phyloP scores from a whole-genome alignment of 1,284 basidiomycete species.

The Ustilago cynodontis region DNA sequence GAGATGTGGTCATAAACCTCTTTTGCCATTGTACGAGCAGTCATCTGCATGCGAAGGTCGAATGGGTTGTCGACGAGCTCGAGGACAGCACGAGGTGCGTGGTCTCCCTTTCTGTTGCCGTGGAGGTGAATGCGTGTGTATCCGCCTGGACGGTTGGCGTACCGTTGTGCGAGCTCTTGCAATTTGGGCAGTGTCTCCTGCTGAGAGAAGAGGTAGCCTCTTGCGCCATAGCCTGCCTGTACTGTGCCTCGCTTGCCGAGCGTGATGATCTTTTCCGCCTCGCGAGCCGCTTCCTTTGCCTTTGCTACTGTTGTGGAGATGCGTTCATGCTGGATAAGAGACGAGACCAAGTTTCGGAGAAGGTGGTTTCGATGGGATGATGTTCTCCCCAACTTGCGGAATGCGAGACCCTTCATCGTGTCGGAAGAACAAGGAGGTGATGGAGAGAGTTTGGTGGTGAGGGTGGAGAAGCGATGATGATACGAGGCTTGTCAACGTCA shows the following conservation, averaged over 20 bases:
- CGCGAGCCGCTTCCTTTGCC: slow-evolving; percentile 88
- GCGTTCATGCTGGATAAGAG: slow-evolving; percentile 92
- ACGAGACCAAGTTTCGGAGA: slow-evolving; percentile 84
- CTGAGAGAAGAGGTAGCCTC: slow-evolving; percentile 59
- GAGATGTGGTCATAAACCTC: slow-evolving; percentile 56
- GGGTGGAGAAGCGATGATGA: background rate
- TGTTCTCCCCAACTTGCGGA: slow-evolving; percentile 65
- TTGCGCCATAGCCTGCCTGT: slow-evolving; percentile 51
- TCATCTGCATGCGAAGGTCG: slow-evolving; percentile 77
- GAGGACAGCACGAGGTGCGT: slow-evolving; percentile 90
- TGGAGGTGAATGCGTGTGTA: slow-evolving; percentile 95
- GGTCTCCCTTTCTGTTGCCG: slow-evolving; percentile 89
- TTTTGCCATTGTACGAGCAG: slow-evolving; percentile 62
- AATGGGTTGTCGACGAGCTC: slow-evolving; percentile 93
- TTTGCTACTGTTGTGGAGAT: slow-evolving; percentile 97
- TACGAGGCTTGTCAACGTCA: background rate
- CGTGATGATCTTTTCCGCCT: slow-evolving; percentile 87
- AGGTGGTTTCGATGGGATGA: slow-evolving; percentile 52
- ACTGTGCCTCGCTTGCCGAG: slow-evolving; percentile 61
- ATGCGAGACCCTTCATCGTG: slow-evolving; percentile 68
- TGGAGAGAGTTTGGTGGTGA: background rate
- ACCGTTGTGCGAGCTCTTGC: slow-evolving; percentile 82
- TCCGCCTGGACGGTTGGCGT: slow-evolving; percentile 85
- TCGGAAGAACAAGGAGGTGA: background rate
- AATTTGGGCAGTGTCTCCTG: slow-evolving; percentile 80